phyloP scores from a whole-genome alignment of 805 yeast genomes.

The Ascoidea asiatica region DNA sequence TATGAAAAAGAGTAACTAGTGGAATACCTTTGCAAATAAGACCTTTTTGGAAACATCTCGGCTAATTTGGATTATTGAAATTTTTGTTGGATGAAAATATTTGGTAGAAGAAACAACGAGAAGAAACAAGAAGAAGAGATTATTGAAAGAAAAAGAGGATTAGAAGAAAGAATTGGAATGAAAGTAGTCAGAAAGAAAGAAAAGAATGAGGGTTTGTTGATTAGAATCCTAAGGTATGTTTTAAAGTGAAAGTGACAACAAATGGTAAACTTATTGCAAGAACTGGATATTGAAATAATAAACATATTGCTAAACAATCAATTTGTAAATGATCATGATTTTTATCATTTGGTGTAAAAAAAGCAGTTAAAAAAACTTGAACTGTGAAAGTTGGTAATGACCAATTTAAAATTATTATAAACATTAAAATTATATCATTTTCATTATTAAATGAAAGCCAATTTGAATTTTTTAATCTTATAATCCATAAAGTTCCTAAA shows the following conservation, averaged over 20 bases:
- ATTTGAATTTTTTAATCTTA: slow-evolving; percentile 46
- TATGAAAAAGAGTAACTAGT: no score
- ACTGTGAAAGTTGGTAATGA: slow-evolving; percentile 85
- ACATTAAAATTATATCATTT: slow-evolving; percentile 43
- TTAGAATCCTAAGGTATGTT: no score
- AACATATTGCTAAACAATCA: slow-evolving; percentile 66
- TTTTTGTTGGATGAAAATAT: no score
- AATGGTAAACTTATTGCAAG: slow-evolving; percentile 60
- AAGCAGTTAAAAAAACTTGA: slow-evolving; percentile 78
- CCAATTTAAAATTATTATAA: slow-evolving; percentile 61
- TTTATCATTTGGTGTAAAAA: slow-evolving; percentile 34
- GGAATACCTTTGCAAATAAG: no score
- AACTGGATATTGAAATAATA: slow-evolving; percentile 53
- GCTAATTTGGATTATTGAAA: no score
- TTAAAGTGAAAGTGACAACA: slow-evolving; percentile 41
- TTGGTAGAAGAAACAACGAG: no score
- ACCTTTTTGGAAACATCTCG: no score
- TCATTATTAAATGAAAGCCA: slow-evolving; percentile 33
- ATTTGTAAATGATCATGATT: slow-evolving; percentile 45
- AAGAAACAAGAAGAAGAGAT: no score
- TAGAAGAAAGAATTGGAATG: no score
- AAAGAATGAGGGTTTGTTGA: no score
- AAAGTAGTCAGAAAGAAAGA: no score
- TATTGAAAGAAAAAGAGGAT: no score
- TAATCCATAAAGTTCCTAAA: slow-evolving; percentile 55